A percentile compares a stretch with the other conserved stretches of the same genome.
Conservation (phyloP, 2,329 filamentous ascomycete species). For the Ustilaginoidea virens region DNA sequence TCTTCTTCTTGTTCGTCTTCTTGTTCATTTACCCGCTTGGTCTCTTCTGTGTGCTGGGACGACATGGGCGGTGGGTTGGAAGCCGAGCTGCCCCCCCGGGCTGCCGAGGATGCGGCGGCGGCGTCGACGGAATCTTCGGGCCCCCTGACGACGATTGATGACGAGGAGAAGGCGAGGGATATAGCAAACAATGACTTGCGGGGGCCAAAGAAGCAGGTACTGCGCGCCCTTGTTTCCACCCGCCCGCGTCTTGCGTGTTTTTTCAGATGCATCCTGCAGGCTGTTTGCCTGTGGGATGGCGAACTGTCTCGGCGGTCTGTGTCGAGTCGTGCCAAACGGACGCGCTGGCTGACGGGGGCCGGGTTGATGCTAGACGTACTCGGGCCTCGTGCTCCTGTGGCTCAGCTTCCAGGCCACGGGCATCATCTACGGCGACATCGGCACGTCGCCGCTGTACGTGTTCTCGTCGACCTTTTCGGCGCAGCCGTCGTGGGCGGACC, state of each 20-base stretch:
- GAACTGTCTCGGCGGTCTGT: neutral
- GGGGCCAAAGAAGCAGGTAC: neutral
- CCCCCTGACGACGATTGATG: no score
- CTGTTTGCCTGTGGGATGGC: no score
- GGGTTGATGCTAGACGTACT: conserved; percentile 10
- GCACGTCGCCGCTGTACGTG: conserved; percentile 52
- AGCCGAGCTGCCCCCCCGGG: no score
- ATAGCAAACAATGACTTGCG: conserved; percentile 1
- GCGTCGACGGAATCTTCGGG: no score
- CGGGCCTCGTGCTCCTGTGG: conserved; percentile 18
- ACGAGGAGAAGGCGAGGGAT: conserved; percentile 1
- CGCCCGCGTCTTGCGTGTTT: neutral
- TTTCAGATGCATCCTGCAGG: neutral
- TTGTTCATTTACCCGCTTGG: no score
- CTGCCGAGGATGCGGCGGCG: no score
- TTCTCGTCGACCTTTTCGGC: conserved; percentile 51
- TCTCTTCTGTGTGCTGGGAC: no score
- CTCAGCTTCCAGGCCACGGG: conserved; percentile 50
- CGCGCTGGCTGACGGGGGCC: neutral
- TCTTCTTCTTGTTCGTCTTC: no score
- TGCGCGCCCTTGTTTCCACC: neutral
- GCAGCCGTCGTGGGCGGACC: conserved; percentile 38
- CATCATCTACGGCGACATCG: conserved; percentile 57
- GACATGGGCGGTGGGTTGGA: no score
- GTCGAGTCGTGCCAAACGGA: neutral